Evolutionary conservation across 163 green algal genomes (phyloP).

Genomic region (Volvox carteri): DNA sequence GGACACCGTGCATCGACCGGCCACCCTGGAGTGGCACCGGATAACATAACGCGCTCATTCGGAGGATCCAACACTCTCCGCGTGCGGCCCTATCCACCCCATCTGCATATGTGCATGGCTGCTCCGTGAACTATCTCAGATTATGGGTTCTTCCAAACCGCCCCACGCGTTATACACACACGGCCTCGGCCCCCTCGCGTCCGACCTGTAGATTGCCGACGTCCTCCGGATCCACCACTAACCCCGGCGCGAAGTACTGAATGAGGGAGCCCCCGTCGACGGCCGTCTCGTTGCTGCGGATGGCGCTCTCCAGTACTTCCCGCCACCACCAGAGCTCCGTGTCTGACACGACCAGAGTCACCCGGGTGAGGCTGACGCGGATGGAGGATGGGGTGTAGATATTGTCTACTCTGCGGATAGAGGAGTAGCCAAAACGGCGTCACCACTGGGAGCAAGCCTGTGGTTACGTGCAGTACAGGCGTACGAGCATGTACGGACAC

Average conservation of each 20-base stretch:
- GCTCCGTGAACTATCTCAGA: too few species aligned
- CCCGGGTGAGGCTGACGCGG: not conserved
- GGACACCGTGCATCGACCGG: too few species aligned
- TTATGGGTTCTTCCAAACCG: too few species aligned
- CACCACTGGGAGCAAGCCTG: not conserved
- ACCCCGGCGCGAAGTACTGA: not conserved
- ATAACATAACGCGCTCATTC: too few species aligned
- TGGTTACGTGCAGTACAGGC: too few species aligned
- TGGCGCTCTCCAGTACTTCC: not conserved
- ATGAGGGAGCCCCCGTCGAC: not conserved
- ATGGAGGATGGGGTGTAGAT: not conserved
- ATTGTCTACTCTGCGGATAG: not conserved
- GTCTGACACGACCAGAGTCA: slow-evolving; percentile 13
- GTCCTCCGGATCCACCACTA: not conserved
- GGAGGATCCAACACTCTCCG: too few species aligned
- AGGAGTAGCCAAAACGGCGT: not conserved
- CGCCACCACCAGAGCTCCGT: slow-evolving; percentile 28
- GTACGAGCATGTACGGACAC: too few species aligned
- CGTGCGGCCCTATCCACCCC: too few species aligned
- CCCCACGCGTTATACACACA: too few species aligned
- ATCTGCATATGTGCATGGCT: too few species aligned
- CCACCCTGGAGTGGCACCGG: too few species aligned
- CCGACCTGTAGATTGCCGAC: too few species aligned
- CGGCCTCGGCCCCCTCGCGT: not conserved
- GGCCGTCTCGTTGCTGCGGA: not conserved